Evolutionary conservation across 1,284 basidiomycete genomes (phyloP), one percentile per base, ranked within the genome.

Genomic region (Fistulinella staudtii): DNA sequence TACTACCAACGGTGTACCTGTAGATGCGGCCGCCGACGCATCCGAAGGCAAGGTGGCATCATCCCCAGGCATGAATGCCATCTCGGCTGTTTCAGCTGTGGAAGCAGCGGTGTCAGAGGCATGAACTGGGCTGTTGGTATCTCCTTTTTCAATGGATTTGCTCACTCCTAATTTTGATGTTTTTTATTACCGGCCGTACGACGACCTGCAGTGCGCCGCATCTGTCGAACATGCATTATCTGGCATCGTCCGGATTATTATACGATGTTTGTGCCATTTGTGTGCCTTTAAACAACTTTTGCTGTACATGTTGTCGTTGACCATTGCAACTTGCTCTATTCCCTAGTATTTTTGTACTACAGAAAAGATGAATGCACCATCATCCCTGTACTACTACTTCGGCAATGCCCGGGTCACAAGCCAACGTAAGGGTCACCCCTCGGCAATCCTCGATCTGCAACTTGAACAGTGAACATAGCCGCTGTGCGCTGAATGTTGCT

Each of bases 21-120:
- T 50, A 30, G 65, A 64, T 34, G 49, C 39, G 11, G 51, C 38
- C 18, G 36, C 45, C 33, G 61, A 66, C 20, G 43, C 49, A 42
- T 46, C 47, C 17, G 65, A 61, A 22, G 43, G 21, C 52, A 64
- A 53, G 37, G 33, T 35, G 20, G 49, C 37, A 22, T 47, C 44
- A 20, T 65, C 65, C 13, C 62, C 60, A 27, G 47, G 48, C 11
- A 53, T 58, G 44, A 61, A 56, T 8, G 53, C 51, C 8, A 60
- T 64, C 36, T 56, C 59, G 24, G 25, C 57, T 28, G 4, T 61
- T 36, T 54, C 60, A 21, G 58, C 49, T 41, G 71, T 62, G 36
- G 76, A 79, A 42, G 61, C 73, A 34, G 71, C 73, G 23, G 68
- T 78, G 71, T 69, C 72, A 27, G 75, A 78, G 48, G 69, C 67